These are phyloP conservation scores for Penicillium sp. DNA, from an alignment of 2,329 filamentous ascomycete species.

Conservation along the genomic window DNA sequence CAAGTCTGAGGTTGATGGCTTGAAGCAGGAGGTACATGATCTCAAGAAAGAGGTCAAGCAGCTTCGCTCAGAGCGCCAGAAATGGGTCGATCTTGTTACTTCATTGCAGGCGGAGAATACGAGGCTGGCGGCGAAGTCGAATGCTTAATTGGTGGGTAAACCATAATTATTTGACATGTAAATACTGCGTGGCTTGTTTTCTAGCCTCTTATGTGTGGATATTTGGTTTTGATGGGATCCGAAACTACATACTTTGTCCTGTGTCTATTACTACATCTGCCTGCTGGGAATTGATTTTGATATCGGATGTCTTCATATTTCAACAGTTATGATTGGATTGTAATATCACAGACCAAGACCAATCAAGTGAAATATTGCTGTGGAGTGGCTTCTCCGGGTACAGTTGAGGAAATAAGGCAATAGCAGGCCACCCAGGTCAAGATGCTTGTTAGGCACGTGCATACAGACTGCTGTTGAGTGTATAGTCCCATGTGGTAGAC, in stretches of 20 bases:
- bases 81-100: slow-evolving; percentile 51
- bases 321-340: background rate
- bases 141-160: slow-evolving; percentile 1
- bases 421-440: background rate
- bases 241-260: background rate
- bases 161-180: background rate
- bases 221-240: background rate
- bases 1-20: slow-evolving; percentile 42
- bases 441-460: background rate
- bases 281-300: background rate
- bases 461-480: background rate
- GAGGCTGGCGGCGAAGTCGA: slow-evolving; percentile 38
- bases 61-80: slow-evolving; percentile 48
- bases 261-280: background rate
- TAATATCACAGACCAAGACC: background rate
- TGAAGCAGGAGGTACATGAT: slow-evolving; percentile 48
- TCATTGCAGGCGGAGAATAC: slow-evolving; percentile 59
- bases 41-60: slow-evolving; percentile 50
- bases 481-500: background rate
- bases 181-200: background rate
- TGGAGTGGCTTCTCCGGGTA: background rate
- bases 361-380: background rate
- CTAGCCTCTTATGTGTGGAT: background rate
- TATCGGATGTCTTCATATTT: background rate
- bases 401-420: background rate